These are phyloP conservation scores for Malassezia brasiliensis DNA, from an alignment of 1,284 basidiomycete genomes.

Conservation along the genomic window DNA sequence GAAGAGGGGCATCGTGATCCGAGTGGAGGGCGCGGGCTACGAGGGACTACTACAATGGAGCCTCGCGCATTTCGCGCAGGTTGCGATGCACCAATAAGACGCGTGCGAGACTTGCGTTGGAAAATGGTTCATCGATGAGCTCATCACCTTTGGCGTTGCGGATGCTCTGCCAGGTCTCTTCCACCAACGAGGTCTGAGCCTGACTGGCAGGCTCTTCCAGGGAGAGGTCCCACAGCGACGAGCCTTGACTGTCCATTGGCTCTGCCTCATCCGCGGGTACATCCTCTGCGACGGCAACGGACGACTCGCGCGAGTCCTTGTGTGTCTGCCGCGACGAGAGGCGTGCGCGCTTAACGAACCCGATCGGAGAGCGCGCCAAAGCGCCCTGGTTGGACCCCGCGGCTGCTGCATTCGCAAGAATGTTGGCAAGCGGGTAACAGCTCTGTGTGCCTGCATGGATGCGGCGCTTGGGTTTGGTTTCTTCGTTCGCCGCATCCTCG, in stretches of 20 bases:
- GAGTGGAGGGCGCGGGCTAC: not conserved
- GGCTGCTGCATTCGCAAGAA: constrained; percentile 17
- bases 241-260: not conserved
- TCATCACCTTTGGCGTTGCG: not conserved
- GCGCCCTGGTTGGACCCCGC: constrained; percentile 4
- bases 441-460: constrained; percentile 12
- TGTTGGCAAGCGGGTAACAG: constrained; percentile 18
- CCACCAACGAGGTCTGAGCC: not conserved
- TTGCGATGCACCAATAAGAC: constrained; percentile 5
- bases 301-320: constrained; percentile 3
- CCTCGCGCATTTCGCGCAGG: not conserved
- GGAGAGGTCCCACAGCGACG: constrained; percentile 9
- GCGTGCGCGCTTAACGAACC: constrained; percentile 18
- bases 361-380: constrained; percentile 13
- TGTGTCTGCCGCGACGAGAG: constrained; percentile 17
- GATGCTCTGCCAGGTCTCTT: not conserved
- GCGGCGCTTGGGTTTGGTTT: constrained; percentile 14
- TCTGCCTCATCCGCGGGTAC: too few relatives aligned
- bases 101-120: not conserved
- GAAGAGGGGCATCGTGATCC: not conserved
- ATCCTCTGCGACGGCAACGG: not conserved
- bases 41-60: too few relatives aligned
- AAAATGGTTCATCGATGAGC: not conserved
- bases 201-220: not conserved
- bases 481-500: not conserved